These are phyloP conservation scores for Phytophthora colocasiae DNA, from an alignment of 352 stramenopile genomes.

Conservation along the genomic window DNA sequence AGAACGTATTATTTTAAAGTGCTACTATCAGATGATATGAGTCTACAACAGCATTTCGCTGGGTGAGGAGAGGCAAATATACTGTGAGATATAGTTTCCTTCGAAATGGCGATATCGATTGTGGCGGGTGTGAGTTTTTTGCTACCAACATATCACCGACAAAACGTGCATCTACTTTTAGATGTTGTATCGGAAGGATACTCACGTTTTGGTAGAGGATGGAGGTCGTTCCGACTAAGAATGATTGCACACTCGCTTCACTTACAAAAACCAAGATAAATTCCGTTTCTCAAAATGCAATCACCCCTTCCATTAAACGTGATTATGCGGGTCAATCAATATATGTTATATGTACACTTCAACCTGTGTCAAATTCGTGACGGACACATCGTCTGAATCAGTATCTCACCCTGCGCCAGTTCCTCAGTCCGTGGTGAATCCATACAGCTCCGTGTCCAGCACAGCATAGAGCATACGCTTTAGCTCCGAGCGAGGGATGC, in stretches of 20 bases:
- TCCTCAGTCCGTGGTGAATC: constrained; percentile 64
- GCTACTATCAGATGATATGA: not conserved
- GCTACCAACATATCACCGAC: not conserved
- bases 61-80: not conserved
- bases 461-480: constrained; percentile 66
- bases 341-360: constrained; percentile 29
- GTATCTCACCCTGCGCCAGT: constrained; percentile 9
- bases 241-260: constrained; percentile 8
- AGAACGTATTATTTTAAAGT: not conserved
- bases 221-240: constrained; percentile 1
- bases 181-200: too few relatives aligned
- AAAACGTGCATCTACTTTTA: not conserved
- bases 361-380: constrained; percentile 20
- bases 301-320: constrained; percentile 9
- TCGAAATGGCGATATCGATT: not conserved
- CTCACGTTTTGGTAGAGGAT: constrained; percentile 10
- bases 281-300: constrained; percentile 1
- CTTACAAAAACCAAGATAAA: constrained; percentile 8
- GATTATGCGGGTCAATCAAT: constrained; percentile 28
- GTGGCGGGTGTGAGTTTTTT: not conserved
- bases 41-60: not conserved
- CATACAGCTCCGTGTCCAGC: constrained; percentile 69
- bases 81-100: constrained; percentile 1
- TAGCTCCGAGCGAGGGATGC: constrained; percentile 86
- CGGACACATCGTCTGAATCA: not conserved